Evolutionary conservation across 1,284 basidiomycete species (phyloP).

Genomic region (Rhodotorula sp.): DNA sequence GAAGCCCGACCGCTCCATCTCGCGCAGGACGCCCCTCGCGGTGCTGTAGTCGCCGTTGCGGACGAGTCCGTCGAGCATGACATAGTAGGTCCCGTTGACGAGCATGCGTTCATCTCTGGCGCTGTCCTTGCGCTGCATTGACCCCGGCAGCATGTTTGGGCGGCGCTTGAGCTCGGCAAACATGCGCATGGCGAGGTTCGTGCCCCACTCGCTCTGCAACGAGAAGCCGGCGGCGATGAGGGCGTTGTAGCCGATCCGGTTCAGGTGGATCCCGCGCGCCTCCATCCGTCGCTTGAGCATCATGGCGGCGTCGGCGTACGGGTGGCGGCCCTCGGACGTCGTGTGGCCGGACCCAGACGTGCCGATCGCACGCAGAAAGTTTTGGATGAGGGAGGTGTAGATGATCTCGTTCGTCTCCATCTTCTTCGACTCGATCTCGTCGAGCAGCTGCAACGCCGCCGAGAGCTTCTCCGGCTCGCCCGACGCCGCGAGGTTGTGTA

Average conservation of each 20-base stretch:
- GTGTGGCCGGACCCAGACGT: not conserved
- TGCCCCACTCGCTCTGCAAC: slow-evolving; percentile 16
- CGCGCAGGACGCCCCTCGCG: slow-evolving; percentile 20
- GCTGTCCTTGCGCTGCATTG: too few species aligned
- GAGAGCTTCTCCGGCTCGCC: slow-evolving; percentile 27
- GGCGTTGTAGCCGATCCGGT: slow-evolving; percentile 39
- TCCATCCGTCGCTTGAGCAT: slow-evolving; percentile 34
- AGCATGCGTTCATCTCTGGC: not conserved
- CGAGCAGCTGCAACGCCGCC: slow-evolving; percentile 37
- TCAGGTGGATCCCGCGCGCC: slow-evolving; percentile 26
- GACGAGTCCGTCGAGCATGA: slow-evolving; percentile 30
- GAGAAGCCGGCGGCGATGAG: slow-evolving; percentile 28
- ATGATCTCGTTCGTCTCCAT: slow-evolving; percentile 34
- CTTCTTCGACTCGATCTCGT: slow-evolving; percentile 34
- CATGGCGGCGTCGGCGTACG: slow-evolving; percentile 29
- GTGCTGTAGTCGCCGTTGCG: slow-evolving; percentile 22
- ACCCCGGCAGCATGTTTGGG: too few species aligned
- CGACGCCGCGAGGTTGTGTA: slow-evolving; percentile 21
- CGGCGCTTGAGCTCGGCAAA: slow-evolving; percentile 26
- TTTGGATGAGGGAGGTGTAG: slow-evolving; percentile 41
- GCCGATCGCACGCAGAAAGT: slow-evolving; percentile 29
- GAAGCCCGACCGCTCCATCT: slow-evolving; percentile 32
- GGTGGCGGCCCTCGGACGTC: slow-evolving; percentile 14
- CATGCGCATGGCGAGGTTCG: slow-evolving; percentile 16
- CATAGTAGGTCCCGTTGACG: slow-evolving; percentile 28